These are phyloP conservation scores for Cryptosporidium xiaoi DNA, from an alignment of 169 alveolate species.

Conservation along the genomic window DNA sequence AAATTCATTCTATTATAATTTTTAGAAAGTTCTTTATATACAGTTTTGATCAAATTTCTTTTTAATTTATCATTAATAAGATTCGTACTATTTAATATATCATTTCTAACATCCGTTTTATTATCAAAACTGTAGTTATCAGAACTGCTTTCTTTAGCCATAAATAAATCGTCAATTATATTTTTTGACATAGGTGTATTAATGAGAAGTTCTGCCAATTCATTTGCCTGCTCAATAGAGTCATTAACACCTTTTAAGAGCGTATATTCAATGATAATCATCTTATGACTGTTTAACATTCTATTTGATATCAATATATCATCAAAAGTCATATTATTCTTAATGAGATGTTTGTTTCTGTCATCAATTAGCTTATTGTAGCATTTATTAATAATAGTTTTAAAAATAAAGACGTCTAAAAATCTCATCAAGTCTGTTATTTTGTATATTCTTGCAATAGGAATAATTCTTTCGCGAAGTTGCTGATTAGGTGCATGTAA, in stretches of 20 bases:
- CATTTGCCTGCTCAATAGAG: conserved; percentile 73
- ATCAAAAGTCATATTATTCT: conserved; percentile 25
- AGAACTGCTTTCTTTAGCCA: background rate
- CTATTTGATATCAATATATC: conserved; percentile 23
- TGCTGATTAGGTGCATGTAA: conserved; percentile 79
- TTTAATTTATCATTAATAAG: conserved; percentile 11
- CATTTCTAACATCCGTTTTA: background rate
- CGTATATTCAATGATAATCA: conserved; percentile 76
- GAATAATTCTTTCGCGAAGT: conserved; percentile 75
- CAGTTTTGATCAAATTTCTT: conserved; percentile 6
- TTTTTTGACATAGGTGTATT: conserved; percentile 51
- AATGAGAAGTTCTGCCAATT: conserved; percentile 74
- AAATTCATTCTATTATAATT: conserved; percentile 51
- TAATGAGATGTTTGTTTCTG: conserved; percentile 7
- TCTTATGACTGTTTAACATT: conserved; percentile 39
- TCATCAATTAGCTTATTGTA: conserved; percentile 25
- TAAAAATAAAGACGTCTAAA: conserved; percentile 55
- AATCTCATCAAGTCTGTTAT: conserved; percentile 74
- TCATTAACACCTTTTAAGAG: conserved; percentile 76
- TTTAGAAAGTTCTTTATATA: conserved; percentile 20
- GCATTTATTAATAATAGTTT: conserved; percentile 44
- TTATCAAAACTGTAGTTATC: background rate
- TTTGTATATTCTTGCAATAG: conserved; percentile 73
- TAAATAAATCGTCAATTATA: conserved; percentile 15
- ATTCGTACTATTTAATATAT: background rate